These are phyloP conservation scores for Gaeumannomyces sp. DNA, from an alignment of 2,329 filamentous ascomycete species.

Conservation along the genomic window DNA sequence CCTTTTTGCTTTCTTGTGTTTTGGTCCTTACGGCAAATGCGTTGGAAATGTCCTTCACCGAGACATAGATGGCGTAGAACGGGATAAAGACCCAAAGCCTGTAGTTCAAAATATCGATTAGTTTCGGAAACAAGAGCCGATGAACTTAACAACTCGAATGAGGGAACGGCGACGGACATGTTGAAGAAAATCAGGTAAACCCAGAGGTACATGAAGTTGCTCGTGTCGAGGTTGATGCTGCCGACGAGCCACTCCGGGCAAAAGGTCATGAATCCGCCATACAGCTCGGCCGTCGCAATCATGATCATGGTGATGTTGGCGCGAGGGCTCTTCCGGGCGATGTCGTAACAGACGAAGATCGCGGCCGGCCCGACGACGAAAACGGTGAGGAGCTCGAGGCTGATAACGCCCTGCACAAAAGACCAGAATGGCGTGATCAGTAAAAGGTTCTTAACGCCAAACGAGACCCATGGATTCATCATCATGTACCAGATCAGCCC, in stretches of 20 bases:
- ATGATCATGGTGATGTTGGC: conserved; percentile 58
- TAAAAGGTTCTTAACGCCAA: background rate
- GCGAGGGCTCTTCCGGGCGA: conserved; percentile 47
- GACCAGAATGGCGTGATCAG: background rate
- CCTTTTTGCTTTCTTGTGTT: conserved; percentile 18
- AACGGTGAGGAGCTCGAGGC: conserved; percentile 60
- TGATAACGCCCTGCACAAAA: conserved; percentile 45
- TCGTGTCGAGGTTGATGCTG: conserved; percentile 55
- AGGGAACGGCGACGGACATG: conserved; percentile 23
- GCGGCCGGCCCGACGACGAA: conserved; percentile 56
- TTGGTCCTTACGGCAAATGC: conserved; percentile 40
- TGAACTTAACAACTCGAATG: background rate
- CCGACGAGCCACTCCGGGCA: conserved; percentile 62
- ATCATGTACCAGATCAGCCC: conserved; percentile 49
- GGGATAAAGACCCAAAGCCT: conserved; percentile 59
- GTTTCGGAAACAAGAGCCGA: background rate
- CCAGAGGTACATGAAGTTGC: conserved; percentile 64
- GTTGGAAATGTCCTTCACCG: conserved; percentile 46
- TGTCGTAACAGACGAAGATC: conserved; percentile 53
- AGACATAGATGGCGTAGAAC: conserved; percentile 50
- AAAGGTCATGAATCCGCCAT: conserved; percentile 65
- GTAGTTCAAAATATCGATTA: background rate
- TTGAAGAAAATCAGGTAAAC: conserved; percentile 66
- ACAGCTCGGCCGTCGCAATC: conserved; percentile 59
- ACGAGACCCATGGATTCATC: background rate